These are phyloP conservation scores for Pyrenophora seminiperda DNA, from an alignment of 2,329 filamentous ascomycete species.

Conservation along the genomic window DNA sequence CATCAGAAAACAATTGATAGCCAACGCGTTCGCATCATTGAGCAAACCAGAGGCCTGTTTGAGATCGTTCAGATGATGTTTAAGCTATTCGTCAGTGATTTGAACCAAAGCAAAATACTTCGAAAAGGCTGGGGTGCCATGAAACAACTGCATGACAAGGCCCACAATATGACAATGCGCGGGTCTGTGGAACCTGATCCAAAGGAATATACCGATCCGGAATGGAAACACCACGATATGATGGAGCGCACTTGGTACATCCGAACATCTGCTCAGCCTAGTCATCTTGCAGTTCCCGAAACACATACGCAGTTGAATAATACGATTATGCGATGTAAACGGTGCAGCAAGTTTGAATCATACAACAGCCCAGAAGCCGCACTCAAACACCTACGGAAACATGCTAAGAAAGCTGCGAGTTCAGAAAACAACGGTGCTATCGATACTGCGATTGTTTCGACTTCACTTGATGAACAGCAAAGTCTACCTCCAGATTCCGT, in stretches of 20 bases:
- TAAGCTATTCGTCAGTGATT: slow-evolving; percentile 30
- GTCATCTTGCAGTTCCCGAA: slow-evolving; percentile 14
- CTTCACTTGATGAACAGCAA: not conserved
- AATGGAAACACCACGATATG: slow-evolving; percentile 13
- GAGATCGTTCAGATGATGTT: slow-evolving; percentile 22
- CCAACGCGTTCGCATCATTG: slow-evolving; percentile 19
- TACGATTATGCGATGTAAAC: slow-evolving; percentile 23
- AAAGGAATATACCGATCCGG: slow-evolving; percentile 12
- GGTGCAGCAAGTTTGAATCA: slow-evolving; percentile 16
- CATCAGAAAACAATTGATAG: slow-evolving; percentile 25
- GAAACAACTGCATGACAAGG: slow-evolving; percentile 18
- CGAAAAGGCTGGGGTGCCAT: slow-evolving; percentile 38
- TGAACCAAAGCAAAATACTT: slow-evolving; percentile 26
- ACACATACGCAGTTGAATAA: slow-evolving; percentile 15
- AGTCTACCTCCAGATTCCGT: not conserved
- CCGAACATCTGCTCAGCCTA: slow-evolving; percentile 12
- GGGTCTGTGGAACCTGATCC: slow-evolving; percentile 6
- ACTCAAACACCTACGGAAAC: slow-evolving; percentile 28
- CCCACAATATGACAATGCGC: slow-evolving; percentile 3
- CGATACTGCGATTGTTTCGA: no score
- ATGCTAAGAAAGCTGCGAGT: slow-evolving; percentile 9
- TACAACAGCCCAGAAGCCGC: slow-evolving; percentile 26
- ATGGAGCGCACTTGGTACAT: slow-evolving; percentile 23
- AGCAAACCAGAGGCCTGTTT: slow-evolving; percentile 18
- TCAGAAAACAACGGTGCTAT: no score